These are phyloP conservation scores for Pseudofabraea citricarpa DNA, from an alignment of 2,329 filamentous ascomycete species.

Conservation along the genomic window DNA sequence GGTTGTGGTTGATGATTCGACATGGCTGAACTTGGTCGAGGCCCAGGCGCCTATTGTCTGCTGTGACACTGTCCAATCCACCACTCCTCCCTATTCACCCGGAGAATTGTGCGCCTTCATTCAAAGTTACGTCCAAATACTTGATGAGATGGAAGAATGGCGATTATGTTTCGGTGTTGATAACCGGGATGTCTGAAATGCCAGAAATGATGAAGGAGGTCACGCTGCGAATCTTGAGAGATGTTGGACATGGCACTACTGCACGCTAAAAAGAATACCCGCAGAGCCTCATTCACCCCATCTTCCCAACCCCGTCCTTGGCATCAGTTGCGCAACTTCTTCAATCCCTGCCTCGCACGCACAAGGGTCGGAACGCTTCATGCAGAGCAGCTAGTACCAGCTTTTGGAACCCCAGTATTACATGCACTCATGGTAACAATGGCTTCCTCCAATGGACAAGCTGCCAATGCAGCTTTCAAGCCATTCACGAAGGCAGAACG, in stretches of 20 bases:
- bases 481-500: constrained; percentile 70
- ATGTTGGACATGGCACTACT: constrained; percentile 14
- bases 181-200: background rate
- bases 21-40: too few species aligned
- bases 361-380: too few species aligned
- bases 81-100: constrained; percentile 2
- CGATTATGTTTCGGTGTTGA: background rate
- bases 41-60: too few species aligned
- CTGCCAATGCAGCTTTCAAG: constrained; percentile 17
- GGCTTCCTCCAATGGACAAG: constrained; percentile 5
- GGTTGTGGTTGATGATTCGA: constrained; percentile 37
- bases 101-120: constrained; percentile 5
- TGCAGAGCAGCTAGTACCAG: too few species aligned
- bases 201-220: background rate
- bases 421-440: background rate
- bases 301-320: background rate
- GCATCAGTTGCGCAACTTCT: background rate
- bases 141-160: background rate
- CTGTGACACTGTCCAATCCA: constrained; percentile 1
- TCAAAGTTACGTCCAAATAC: background rate
- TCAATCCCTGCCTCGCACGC: background rate
- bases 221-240: background rate
- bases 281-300: constrained; percentile 27
- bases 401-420: background rate
- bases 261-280: constrained; percentile 15